A percentile compares a stretch with the other conserved stretches of the same genome.
These are phyloP conservation scores for Geotrichum phurueaensis DNA, from an alignment of 1,139 yeast species.

Conservation along the genomic window DNA sequence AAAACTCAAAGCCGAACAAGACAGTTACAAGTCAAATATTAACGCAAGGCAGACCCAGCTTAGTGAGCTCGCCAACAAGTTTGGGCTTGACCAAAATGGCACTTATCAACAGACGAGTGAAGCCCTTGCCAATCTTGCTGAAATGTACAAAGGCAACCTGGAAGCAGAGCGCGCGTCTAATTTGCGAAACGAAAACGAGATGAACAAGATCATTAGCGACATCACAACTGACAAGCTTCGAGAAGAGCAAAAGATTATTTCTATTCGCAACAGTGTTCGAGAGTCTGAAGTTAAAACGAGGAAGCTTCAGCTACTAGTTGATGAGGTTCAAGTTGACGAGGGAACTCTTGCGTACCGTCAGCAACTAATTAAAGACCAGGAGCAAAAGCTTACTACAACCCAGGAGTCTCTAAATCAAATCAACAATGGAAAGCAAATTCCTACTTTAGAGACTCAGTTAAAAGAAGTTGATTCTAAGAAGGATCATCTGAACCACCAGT, in stretches of 20 bases:
- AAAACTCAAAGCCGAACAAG: constrained; percentile 47
- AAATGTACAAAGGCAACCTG: constrained; percentile 3
- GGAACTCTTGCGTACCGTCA: constrained; percentile 39
- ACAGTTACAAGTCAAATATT: constrained; percentile 35
- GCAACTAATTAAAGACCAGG: constrained; percentile 35
- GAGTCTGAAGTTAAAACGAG: constrained; percentile 34
- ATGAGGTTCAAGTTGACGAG: constrained; percentile 39
- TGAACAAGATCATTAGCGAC: constrained; percentile 28
- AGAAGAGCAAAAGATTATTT: constrained; percentile 41
- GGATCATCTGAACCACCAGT: constrained; percentile 49
- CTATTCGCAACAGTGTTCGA: constrained; percentile 38
- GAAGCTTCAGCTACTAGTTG: constrained; percentile 38
- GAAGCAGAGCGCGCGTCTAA: constrained; percentile 12
- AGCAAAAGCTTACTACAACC: constrained; percentile 29
- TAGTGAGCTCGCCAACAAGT: constrained; percentile 3
- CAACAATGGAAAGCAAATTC: constrained; percentile 38
- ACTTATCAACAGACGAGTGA: background rate
- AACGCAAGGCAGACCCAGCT: constrained; percentile 22
- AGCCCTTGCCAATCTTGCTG: background rate
- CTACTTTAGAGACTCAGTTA: constrained; percentile 39
- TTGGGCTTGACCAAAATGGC: background rate
- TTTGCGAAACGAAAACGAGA: constrained; percentile 22
- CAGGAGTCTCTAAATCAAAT: constrained; percentile 27
- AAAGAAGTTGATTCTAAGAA: constrained; percentile 46
- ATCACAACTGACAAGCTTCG: constrained; percentile 38